These are phyloP conservation scores for Aotearoamyces nothofagi DNA, from an alignment of 2,329 filamentous ascomycete genomes.

Conservation along the genomic window DNA sequence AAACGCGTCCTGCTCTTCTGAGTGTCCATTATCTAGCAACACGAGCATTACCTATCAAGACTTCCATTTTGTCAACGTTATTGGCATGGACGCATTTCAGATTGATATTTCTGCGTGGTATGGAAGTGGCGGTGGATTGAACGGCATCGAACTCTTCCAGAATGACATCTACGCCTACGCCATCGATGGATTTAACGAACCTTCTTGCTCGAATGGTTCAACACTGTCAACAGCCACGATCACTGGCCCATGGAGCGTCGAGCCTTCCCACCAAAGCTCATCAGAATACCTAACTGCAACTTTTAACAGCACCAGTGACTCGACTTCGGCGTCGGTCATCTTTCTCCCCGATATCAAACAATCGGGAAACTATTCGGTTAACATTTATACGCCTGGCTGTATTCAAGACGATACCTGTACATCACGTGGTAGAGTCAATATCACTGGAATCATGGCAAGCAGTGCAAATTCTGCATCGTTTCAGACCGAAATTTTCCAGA, in stretches of 20 bases:
- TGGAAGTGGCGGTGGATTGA: conserved; percentile 68
- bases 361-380: conserved; percentile 82
- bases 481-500: conserved; percentile 61
- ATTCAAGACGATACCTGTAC: conserved; percentile 61
- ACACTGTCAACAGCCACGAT: conserved; percentile 49
- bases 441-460: conserved; percentile 57
- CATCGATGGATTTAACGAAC: conserved; percentile 77
- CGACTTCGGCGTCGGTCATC: conserved; percentile 51
- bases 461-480: conserved; percentile 29
- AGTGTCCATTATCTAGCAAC: conserved; percentile 71
- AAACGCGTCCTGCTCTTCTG: conserved; percentile 59
- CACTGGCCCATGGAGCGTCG: conserved; percentile 61
- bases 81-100: conserved; percentile 79
- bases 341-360: conserved; percentile 77
- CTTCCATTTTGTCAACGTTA: conserved; percentile 74
- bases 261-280: conserved; percentile 50
- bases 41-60: conserved; percentile 59
- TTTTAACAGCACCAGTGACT: conserved; percentile 38
- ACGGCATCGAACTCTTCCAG: conserved; percentile 76
- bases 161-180: conserved; percentile 79
- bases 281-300: conserved; percentile 64
- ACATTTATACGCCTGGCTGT: conserved; percentile 87
- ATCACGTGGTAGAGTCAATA: conserved; percentile 64
- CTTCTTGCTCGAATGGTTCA: conserved; percentile 53
- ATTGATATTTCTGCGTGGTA: conserved; percentile 83